Conservation (phyloP, 164 flowering plant species). For the Buxus sempervirens region DNA sequence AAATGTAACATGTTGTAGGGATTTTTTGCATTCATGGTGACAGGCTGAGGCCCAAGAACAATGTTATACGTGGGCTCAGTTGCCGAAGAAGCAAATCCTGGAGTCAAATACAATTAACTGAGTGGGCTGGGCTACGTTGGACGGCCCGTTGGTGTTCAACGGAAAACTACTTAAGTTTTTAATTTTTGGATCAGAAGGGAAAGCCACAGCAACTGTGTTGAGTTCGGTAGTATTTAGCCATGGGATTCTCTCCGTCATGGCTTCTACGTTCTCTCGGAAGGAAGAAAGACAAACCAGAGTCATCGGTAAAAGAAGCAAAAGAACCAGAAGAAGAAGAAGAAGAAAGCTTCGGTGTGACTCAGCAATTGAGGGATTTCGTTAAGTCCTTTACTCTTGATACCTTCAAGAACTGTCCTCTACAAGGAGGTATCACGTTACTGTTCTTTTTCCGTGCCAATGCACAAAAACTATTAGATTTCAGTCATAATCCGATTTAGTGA, state of each 20-base stretch:
- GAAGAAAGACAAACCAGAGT: slow-evolving; percentile 18
- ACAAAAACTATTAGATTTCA: no score
- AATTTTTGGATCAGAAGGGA: no score
- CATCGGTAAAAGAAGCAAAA: slow-evolving; percentile 18
- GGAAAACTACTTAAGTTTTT: no score
- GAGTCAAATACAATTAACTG: no score
- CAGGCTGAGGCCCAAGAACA: no score
- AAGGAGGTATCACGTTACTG: slow-evolving; percentile 39
- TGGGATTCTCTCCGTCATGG: slow-evolving; percentile 50
- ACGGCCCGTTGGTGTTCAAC: no score
- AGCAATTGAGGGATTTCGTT: slow-evolving; percentile 47
- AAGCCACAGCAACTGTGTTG: not conserved
- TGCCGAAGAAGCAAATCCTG: no score
- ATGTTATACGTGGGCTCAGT: no score
- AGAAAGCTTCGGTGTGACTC: slow-evolving; percentile 50
- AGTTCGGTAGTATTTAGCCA: slow-evolving; percentile 12
- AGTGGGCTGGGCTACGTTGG: no score
- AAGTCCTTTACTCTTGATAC: slow-evolving; percentile 67
- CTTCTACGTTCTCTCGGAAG: slow-evolving; percentile 38
- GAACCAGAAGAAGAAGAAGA: slow-evolving; percentile 19
- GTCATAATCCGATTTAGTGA: not conserved
- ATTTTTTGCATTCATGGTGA: no score
- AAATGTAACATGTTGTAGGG: no score
- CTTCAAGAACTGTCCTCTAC: slow-evolving; percentile 61
- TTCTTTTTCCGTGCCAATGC: not conserved